Conservation (phyloP, 2,329 filamentous ascomycete genomes). For the Dothistroma pini region DNA sequence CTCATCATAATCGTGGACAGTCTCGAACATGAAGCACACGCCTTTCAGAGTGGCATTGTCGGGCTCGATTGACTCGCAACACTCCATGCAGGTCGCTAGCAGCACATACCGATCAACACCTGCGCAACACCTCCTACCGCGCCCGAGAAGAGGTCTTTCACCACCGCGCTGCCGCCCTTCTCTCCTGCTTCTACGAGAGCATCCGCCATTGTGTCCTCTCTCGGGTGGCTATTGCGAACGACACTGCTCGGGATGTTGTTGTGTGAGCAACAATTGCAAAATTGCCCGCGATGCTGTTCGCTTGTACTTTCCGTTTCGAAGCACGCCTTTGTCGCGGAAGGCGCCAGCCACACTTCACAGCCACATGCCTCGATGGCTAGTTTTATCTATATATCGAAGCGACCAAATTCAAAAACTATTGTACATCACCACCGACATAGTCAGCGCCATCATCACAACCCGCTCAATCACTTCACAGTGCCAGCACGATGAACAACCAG, state of each 20-base stretch:
- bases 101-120: constrained; percentile 78
- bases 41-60: constrained; percentile 1
- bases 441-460: neutral
- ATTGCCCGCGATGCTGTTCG: neutral
- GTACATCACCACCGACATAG: no score
- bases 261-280: neutral
- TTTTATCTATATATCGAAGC: neutral
- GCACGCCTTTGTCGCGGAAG: neutral
- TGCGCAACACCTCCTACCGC: constrained; percentile 91
- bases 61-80: neutral
- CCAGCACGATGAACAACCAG: neutral
- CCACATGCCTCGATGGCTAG: no score
- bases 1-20: neutral
- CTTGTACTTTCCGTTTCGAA: neutral
- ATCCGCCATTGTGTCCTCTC: constrained; percentile 33
- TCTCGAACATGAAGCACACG: neutral
- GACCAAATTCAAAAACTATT: neutral
- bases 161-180: constrained; percentile 47
- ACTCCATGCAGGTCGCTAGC: neutral
- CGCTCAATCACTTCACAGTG: neutral
- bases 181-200: constrained; percentile 39
- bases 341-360: neutral
- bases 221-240: neutral
- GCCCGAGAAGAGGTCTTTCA: constrained; percentile 88
- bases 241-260: neutral